These are phyloP conservation scores for Cercospora citrullina DNA, from an alignment of 2,329 filamentous ascomycete genomes.

Conservation along the genomic window DNA sequence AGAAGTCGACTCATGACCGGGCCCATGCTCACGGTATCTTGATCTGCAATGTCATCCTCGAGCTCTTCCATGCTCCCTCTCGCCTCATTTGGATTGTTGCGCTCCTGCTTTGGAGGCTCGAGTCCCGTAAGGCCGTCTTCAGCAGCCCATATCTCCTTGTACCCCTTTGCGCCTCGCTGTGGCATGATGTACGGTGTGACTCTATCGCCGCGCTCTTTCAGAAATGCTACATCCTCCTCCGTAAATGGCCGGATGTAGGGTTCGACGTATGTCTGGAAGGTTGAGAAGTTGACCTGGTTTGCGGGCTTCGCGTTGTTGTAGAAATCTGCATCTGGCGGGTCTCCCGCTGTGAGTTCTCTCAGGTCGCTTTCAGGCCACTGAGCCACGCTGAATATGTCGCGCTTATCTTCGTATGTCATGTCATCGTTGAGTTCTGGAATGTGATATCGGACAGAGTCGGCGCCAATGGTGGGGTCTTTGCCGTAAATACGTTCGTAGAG, in stretches of 20 bases:
- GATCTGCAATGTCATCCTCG: slow-evolving; percentile 81
- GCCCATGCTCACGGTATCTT: slow-evolving; percentile 83
- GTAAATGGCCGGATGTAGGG: slow-evolving; percentile 86
- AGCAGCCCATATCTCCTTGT: slow-evolving; percentile 88
- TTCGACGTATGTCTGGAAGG: slow-evolving; percentile 89
- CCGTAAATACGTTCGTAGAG: slow-evolving; percentile 82
- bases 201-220: slow-evolving; percentile 83
- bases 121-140: slow-evolving; percentile 81
- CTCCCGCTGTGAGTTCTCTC: slow-evolving; percentile 80
- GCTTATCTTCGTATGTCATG: slow-evolving; percentile 83
- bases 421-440: slow-evolving; percentile 72
- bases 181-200: slow-evolving; percentile 82
- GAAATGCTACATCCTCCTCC: slow-evolving; percentile 90
- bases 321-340: slow-evolving; percentile 91
- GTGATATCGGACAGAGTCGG: slow-evolving; percentile 91
- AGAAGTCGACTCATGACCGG: slow-evolving; percentile 82
- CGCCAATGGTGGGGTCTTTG: slow-evolving; percentile 84
- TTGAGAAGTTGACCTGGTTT: slow-evolving; percentile 90
- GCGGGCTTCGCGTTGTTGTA: slow-evolving; percentile 82
- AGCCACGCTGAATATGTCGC: slow-evolving; percentile 83
- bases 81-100: slow-evolving; percentile 74
- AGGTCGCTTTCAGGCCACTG: slow-evolving; percentile 80
- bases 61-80: slow-evolving; percentile 84
- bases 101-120: slow-evolving; percentile 64
- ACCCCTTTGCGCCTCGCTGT: slow-evolving; percentile 78